Base-by-base conservation (phyloP, 441 rosid species). In the Populus hybrid region DNA sequence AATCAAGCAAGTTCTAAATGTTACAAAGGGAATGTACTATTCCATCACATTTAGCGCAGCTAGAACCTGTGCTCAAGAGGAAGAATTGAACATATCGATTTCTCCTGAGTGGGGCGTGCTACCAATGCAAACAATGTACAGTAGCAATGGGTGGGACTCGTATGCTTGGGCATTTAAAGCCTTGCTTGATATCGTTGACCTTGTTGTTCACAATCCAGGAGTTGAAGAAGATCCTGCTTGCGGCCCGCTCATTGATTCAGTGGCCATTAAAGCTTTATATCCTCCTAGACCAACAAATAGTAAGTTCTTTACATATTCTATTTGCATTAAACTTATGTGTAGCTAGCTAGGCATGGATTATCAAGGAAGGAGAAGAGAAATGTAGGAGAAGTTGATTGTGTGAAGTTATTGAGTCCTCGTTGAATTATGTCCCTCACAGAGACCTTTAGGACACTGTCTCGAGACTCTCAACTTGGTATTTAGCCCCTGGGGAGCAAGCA, bases 181-280 rank as follows among this genome's bases (percentile, higher is more conserved):
- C 6, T 66, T 76, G 12, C 26, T 35, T 0, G 81, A 81, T 0
- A 34, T 66, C 11, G 87, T 87, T 6, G 93, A 85, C 80, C 73
- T 91, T 4, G 84, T 89, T 9, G 87, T 94, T 35, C 98, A 93
- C 71, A 94, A 94, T 75, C 97, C 98, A 8, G 97, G 98, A 2
- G 91, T 89, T 18, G 98, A 94, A 75, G 97, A 94, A 79, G 98
- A 94, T 80, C 93, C 98, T 26, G 97, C 98, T 72, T 94, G 97
- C 64, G 98, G 98, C 3, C 98, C 98, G 0, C 88, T 93, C 9
- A 87, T 94, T 19, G 98, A 94, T 73, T 91, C 91, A 1, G 86
- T 94, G 21, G 98, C 95, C 16, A 89, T 94, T 67, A 85, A 85
- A 69, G 90, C 84, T 66, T 83, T 95, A 7, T 89, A 57, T 64